A percentile compares a stretch with the other conserved stretches of the same genome.
phyloP scores from a whole-genome alignment of 1,284 basidiomycete species.

The Porogramme epimiltina region DNA sequence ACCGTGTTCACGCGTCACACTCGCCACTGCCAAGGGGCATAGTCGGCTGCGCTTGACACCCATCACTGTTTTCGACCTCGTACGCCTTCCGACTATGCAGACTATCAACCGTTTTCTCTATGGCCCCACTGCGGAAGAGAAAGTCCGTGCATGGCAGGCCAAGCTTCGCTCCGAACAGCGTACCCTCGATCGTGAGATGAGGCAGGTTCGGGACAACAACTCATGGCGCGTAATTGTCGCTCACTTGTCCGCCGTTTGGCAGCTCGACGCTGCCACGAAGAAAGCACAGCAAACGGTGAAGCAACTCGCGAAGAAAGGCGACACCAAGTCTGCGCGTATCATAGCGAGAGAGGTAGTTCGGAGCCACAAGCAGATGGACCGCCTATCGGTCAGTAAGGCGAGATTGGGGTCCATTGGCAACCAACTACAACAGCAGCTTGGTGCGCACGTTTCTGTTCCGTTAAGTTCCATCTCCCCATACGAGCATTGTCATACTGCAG shows the following conservation, averaged over 20 bases:
- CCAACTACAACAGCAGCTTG: slow-evolving; percentile 92
- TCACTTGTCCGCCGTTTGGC: slow-evolving; percentile 15
- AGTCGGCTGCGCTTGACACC: slow-evolving; percentile 4
- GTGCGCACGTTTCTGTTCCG: slow-evolving; percentile 45
- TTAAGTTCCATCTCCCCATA: slow-evolving; percentile 1
- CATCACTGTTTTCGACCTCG: background rate
- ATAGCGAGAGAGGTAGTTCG: slow-evolving; percentile 94
- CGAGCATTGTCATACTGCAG: slow-evolving; percentile 43
- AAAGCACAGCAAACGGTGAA: slow-evolving; percentile 88
- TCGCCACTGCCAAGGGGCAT: slow-evolving; percentile 4
- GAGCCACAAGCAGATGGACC: slow-evolving; percentile 92
- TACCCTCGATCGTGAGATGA: slow-evolving; percentile 87
- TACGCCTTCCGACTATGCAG: slow-evolving; percentile 60
- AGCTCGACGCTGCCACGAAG: slow-evolving; percentile 84
- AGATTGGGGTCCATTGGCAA: slow-evolving; percentile 89
- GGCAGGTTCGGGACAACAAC: slow-evolving; percentile 67
- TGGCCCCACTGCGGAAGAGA: slow-evolving; percentile 93
- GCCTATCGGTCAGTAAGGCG: slow-evolving; percentile 92
- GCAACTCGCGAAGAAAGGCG: slow-evolving; percentile 89
- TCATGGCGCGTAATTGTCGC: slow-evolving; percentile 17
- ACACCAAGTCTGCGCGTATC: slow-evolving; percentile 90
- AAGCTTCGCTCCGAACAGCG: slow-evolving; percentile 83
- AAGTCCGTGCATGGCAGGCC: slow-evolving; percentile 84
- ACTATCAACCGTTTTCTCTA: slow-evolving; percentile 89
- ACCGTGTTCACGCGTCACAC: slow-evolving; percentile 20